Percentiles rank a stretch among this genome's conserved stretches.
These are phyloP conservation scores for Alisma plantagoaquatica DNA, from an alignment of 106 monocot genomes.

Conservation along the genomic window DNA sequence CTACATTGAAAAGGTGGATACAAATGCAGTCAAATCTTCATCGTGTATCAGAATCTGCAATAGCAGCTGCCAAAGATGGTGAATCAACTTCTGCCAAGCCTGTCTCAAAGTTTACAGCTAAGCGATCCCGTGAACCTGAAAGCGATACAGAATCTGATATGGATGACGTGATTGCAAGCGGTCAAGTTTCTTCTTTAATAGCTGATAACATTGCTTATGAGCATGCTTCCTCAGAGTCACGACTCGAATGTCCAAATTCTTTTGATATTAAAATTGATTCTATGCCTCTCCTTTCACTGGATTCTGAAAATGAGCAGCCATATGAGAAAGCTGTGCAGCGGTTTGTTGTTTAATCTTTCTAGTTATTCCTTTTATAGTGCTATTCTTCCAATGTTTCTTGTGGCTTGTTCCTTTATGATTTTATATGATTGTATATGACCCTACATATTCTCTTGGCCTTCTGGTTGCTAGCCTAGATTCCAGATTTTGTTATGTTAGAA, in stretches of 20 bases:
- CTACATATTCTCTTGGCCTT: background rate
- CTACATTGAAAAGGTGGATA: conserved; percentile 95
- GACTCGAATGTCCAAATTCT: conserved; percentile 23
- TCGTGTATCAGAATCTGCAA: conserved; percentile 64
- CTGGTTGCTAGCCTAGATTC: no score
- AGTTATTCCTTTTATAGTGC: no score
- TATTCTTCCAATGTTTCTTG: no score
- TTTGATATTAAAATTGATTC: conserved; percentile 27
- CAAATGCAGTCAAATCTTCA: conserved; percentile 98
- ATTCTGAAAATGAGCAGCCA: conserved; percentile 88
- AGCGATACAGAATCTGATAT: conserved; percentile 69
- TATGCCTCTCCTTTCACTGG: conserved; percentile 64
- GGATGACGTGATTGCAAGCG: conserved; percentile 30
- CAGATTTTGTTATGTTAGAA: no score
- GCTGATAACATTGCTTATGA: conserved; percentile 15
- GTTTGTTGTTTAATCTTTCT: conserved; percentile 23
- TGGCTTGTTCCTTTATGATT: conserved; percentile 1
- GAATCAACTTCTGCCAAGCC: conserved; percentile 24
- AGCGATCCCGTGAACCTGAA: conserved; percentile 68
- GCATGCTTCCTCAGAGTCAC: conserved; percentile 16
- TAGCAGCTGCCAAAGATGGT: conserved; percentile 23
- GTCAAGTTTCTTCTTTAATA: conserved; percentile 20
- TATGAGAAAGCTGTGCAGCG: conserved; percentile 79
- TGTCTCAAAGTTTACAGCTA: conserved; percentile 38
- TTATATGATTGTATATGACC: conserved; percentile 2